A percentile compares a stretch with the other conserved stretches of the same genome.
Evolutionary conservation across 2,329 filamentous ascomycete genomes (phyloP).

Genomic region (Aspergillus sp.): DNA sequence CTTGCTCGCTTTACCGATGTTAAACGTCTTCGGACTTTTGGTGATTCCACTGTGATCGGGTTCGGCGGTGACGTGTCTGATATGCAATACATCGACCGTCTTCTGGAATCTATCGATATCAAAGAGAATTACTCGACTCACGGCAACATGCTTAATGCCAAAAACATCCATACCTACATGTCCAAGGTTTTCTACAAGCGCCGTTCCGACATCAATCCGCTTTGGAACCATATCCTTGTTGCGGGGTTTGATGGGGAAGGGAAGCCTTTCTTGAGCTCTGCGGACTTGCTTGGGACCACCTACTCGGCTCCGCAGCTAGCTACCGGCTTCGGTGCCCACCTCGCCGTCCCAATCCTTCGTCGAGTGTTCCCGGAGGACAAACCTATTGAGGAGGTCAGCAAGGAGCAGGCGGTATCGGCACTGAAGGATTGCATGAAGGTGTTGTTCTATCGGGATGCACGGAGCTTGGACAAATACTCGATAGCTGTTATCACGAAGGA

Average conservation of each 20-base stretch:
- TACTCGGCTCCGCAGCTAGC: constrained; percentile 82
- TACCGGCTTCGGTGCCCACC: constrained; percentile 86
- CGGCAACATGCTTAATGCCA: constrained; percentile 62
- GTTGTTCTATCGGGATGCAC: constrained; percentile 90
- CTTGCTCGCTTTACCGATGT: constrained; percentile 94
- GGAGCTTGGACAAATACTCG: constrained; percentile 84
- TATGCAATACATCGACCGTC: constrained; percentile 95
- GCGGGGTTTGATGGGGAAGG: constrained; percentile 73
- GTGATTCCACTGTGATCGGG: constrained; percentile 73
- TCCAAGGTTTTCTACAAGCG: constrained; percentile 93
- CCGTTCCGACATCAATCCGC: constrained; percentile 88
- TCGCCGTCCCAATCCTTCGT: constrained; percentile 87
- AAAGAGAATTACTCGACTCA: constrained; percentile 70
- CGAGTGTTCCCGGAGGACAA: constrained; percentile 76
- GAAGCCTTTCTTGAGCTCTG: constrained; percentile 82
- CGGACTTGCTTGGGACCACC: constrained; percentile 86
- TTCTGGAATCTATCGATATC: constrained; percentile 78
- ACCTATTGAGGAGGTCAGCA: constrained; percentile 59
- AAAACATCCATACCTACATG: constrained; percentile 94
- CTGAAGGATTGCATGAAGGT: constrained; percentile 97
- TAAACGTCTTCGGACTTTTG: constrained; percentile 87
- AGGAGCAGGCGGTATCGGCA: constrained; percentile 70
- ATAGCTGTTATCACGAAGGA: constrained; percentile 84
- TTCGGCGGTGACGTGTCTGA: constrained; percentile 97
- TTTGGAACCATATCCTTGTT: constrained; percentile 94